phyloP scores from a whole-genome alignment of 108 stramenopile genomes.

The Schizochytrium sp. region DNA sequence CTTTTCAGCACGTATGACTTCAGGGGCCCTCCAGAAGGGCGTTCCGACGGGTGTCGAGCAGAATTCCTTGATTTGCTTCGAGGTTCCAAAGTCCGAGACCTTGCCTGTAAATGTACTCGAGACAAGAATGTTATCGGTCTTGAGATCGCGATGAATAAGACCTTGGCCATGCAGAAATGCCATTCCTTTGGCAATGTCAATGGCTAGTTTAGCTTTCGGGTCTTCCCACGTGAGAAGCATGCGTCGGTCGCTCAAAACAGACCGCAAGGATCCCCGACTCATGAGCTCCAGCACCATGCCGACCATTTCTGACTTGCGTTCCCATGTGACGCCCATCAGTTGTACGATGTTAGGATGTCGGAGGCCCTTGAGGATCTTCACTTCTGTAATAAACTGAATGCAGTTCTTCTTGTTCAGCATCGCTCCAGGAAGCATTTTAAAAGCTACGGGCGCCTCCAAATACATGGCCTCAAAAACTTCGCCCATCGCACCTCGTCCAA shows the following conservation, averaged over 20 bases:
- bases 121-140: conserved; percentile 27
- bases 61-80: background rate
- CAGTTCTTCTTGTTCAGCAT: background rate
- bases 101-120: conserved; percentile 5
- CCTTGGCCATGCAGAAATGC: conserved; percentile 31
- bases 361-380: background rate
- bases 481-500: conserved; percentile 1
- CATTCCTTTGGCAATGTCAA: conserved; percentile 35
- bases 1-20: background rate
- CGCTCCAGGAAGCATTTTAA: background rate
- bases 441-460: background rate
- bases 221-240: conserved; percentile 20
- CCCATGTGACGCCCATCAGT: background rate
- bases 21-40: conserved; percentile 4
- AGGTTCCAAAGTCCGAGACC: conserved; percentile 14
- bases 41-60: background rate
- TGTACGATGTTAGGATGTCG: background rate
- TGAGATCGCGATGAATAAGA: conserved; percentile 37
- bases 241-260: background rate
- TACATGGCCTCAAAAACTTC: background rate
- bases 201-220: background rate
- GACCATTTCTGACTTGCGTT: background rate
- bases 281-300: conserved; percentile 10
- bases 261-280: background rate
- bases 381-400: background rate